phyloP scores from a whole-genome alignment of 1,284 basidiomycete genomes.

The Coriolopsis trogii region DNA sequence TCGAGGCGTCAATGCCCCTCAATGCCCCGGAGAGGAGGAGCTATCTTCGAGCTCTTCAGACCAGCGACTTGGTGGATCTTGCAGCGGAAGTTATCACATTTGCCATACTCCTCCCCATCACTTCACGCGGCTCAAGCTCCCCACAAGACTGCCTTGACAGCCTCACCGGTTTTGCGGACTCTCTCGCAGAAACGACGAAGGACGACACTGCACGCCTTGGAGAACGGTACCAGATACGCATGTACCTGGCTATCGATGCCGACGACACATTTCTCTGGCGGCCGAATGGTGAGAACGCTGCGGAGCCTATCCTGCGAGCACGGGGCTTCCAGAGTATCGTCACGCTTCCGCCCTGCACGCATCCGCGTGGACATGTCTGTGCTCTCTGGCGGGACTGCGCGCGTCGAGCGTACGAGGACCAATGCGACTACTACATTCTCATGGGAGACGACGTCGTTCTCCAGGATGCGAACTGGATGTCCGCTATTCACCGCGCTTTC shows the following conservation, averaged over 20 bases:
- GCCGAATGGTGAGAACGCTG: conserved; percentile 34
- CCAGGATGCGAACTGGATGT: conserved; percentile 56
- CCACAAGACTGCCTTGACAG: conserved; percentile 44
- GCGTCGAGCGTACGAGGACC: conserved; percentile 47
- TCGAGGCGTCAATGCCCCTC: conserved; percentile 29
- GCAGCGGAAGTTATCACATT: conserved; percentile 41
- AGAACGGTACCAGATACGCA: conserved; percentile 38
- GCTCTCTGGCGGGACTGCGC: conserved; percentile 57
- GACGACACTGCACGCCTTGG: conserved; percentile 41
- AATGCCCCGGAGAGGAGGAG: not conserved
- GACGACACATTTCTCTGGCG: conserved; percentile 47
- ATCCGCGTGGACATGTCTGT: conserved; percentile 52
- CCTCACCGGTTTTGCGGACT: conserved; percentile 45
- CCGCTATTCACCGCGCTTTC: conserved; percentile 44
- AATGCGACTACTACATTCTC: conserved; percentile 55
- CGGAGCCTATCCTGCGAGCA: conserved; percentile 39
- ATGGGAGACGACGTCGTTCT: conserved; percentile 59
- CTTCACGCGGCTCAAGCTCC: conserved; percentile 45
- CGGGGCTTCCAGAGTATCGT: conserved; percentile 41
- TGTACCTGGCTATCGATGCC: conserved; percentile 59
- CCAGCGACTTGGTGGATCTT: conserved; percentile 37
- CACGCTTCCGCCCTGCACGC: conserved; percentile 38
- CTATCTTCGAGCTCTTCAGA: conserved; percentile 8
- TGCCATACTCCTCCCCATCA: conserved; percentile 59
- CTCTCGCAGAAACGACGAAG: conserved; percentile 48